Evolutionary conservation across 2,329 filamentous ascomycete species (phyloP), one percentile per base, ranked within the genome.

Genomic region (Sporothrix pseudoabietina): DNA sequence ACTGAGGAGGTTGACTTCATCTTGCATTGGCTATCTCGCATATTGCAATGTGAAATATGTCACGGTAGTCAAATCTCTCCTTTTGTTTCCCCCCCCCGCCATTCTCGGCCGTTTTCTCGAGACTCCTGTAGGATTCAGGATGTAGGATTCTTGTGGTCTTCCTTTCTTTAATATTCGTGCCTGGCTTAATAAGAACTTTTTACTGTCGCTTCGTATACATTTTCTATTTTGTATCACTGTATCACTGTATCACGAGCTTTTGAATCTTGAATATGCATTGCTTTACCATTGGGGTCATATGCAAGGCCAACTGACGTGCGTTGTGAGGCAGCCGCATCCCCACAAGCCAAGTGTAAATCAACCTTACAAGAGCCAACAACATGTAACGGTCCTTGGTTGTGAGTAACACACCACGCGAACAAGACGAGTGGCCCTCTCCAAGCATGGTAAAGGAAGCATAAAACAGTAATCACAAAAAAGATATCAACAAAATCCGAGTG

Each of bases 101-200:
- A 32, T 57, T 14, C 26, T 26, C 16, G 26, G 10, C 54, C 6
- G 6, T 16, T 57, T 9, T 26, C 19, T 32, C 10, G 10, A 26
- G 26, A 57, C 26, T 57, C 54, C 54, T 57, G 54, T 30, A 57
- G 54, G 54, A 57, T 57, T 57, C 54, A 32, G 54, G 54, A 57
- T 57, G 54, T 16, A 6, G 54, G 19, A 22, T 22, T 54, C 49
- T 54, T 22, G 19, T 54, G 8, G 16, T 19, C 19, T 54, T 54
- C 19, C 19, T 19, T 22, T n/a, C 41, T 44, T 44, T 44, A 12
- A 14, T 44, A 44, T 3, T 54, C 19, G 19, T 54, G 49, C 19
- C 49, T 16, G 4, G 19, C 19, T 22, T 54, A 57, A 2, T 32
- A 32, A 57, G 32, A 26, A 57, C 16, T 32, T 16, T 57, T 32